Evolutionary conservation across 169 alveolate genomes (phyloP), one percentile per base, ranked within the genome.

Genomic region (Plasmodium gallinaceum): DNA sequence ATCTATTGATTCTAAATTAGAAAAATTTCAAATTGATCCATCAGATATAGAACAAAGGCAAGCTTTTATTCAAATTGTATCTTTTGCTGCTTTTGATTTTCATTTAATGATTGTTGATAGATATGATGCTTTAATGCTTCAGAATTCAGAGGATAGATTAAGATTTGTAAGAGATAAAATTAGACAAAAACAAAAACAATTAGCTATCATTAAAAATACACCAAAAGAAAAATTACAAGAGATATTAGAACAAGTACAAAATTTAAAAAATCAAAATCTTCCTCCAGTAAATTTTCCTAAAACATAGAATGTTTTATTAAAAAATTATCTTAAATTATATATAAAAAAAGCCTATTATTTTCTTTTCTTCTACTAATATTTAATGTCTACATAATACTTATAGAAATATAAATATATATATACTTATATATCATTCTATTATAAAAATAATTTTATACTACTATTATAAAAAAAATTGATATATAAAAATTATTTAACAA

Each of bases 31-130:
- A 68, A 86, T 94, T 24, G 93, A 94, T 61, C 93, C 88, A 86
- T 70, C 91, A 37, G 68, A 70, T 72, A 68, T 90, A 20, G 90
- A 90, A n/a, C 88, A 87, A 26, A 74, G 78, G 70, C 96, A 94
- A 76, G 95, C 95, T 37, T 94, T 94, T 70, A 93, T 94, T 14
- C 96, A 94, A 64, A 91, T 94, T n/a, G 96, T 92, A 3, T 93
- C 95, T 24, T 92, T 92, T 90, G 83, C 94, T 39, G 96, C 96
- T 22, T 94, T 94, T 60, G 96, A 94, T 74, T 92, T 88, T 45
- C 96, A 94, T 75, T 90, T 94, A 18, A 94, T 88, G 57, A 94
- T 95, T 26, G 92, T 88, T 22, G 96, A 94, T 46, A 74, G 96
- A 22, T 94, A 94, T 74, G 96, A 94, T 48, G 96, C 96, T 7